phyloP scores from a whole-genome alignment of 345 rosid genomes.

The Pseudoturritis turrita region DNA sequence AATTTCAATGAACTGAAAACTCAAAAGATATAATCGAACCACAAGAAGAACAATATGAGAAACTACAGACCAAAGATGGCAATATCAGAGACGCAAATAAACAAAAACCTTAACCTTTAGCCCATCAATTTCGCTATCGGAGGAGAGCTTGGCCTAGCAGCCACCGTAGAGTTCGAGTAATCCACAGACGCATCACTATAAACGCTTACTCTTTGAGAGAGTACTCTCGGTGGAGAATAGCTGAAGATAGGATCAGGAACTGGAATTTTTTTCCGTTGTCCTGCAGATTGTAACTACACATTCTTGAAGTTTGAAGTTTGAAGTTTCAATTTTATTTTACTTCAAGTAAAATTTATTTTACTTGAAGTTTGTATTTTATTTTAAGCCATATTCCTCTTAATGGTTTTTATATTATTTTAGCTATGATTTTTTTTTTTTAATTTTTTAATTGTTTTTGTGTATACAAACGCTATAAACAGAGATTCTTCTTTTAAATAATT shows the following conservation, averaged over 20 bases:
- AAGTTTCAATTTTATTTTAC: too few species aligned
- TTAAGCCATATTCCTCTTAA: too few species aligned
- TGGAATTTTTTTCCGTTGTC: neutral
- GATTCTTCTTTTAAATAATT: too few species aligned
- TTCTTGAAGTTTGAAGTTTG: too few species aligned
- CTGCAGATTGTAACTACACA: slow-evolving; percentile 7
- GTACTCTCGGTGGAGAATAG: slow-evolving; percentile 78
- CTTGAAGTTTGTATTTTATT: too few species aligned
- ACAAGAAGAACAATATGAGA: slow-evolving; percentile 6
- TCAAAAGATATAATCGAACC: slow-evolving; percentile 6
- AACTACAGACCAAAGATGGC: neutral
- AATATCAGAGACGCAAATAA: neutral
- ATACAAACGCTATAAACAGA: too few species aligned
- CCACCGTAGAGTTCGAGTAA: neutral
- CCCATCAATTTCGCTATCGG: slow-evolving; percentile 49
- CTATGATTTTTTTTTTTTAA: too few species aligned
- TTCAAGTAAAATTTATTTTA: too few species aligned
- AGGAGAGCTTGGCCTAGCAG: slow-evolving; percentile 24
- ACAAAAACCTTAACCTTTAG: slow-evolving; percentile 53
- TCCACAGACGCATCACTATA: neutral
- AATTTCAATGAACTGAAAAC: neutral
- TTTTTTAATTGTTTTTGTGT: too few species aligned
- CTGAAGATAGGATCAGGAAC: slow-evolving; percentile 16
- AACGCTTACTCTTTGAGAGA: slow-evolving; percentile 48
- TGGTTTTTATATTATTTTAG: too few species aligned